Base-by-base conservation (phyloP, 1,139 yeast genomes). In the Geotrichum carabidarum region DNA sequence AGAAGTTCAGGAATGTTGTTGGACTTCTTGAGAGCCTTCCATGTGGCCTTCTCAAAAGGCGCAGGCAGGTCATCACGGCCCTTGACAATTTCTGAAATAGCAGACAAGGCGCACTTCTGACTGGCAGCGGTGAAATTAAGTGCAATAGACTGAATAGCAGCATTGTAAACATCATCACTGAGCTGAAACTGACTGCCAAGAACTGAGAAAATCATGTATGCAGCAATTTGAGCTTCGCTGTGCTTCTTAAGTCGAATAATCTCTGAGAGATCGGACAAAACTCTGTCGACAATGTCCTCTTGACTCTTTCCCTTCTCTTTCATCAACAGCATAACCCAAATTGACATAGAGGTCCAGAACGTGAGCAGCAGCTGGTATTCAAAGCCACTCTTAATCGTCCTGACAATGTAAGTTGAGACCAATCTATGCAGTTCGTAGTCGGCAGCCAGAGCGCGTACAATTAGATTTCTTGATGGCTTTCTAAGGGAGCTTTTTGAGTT, bases 181-280 rank as follows among this genome's bases (percentile, higher is more conserved):
- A 93, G 75, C 8, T 89, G 85, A 46, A 84, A 77, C 50, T 93
- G 83, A 1, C 94, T 78, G 2, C 86, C 79, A 52, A 91, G 74
- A 1, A 93, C 96, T 0, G 94, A 80, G 37, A 91, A 68, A 12
- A 90, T 75, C 54, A 95, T 86, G 67, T 86, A 93, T 2, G 93
- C 89, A 34, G 96, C 84, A 60, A 88, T 78, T 67, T 85, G 94
- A 50, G 85, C 78, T 64, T 89, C 95, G 40, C 79, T 74, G 35
- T 78, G 76, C 48, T 62, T 60, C 40, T 59, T 60, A 42, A 64
- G 59, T 1, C 66, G 58, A 14, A 74, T 53, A 2, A 67, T 62
- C 35, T 62, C 65, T 8, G 76, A 68, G 8, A 73, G 57, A 36
- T 59, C 61, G 65, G 60, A 91, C 83, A 60, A 81, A 71, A 47